phyloP scores from a whole-genome alignment of 2,329 filamentous ascomycete genomes.

The Karstenula rhodostoma region DNA sequence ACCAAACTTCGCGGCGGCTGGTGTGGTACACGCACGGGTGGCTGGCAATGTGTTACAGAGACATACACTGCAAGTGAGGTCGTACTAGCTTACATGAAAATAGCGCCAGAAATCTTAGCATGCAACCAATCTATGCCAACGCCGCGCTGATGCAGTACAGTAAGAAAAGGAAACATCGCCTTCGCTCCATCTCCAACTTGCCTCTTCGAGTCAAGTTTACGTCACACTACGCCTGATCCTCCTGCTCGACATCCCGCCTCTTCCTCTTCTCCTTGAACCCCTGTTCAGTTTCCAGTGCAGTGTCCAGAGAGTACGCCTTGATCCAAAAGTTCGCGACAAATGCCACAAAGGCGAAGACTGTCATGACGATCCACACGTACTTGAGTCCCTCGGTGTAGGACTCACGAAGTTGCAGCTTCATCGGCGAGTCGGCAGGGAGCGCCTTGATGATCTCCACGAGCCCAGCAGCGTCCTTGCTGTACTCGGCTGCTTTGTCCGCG shows the following conservation, averaged over 20 bases:
- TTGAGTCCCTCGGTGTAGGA: conserved; percentile 64
- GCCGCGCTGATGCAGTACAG: conserved; percentile 20
- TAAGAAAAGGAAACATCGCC: conserved; percentile 2
- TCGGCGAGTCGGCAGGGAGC: conserved; percentile 56
- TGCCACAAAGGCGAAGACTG: conserved; percentile 60
- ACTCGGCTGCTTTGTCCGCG: conserved; percentile 57
- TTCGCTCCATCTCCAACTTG: not conserved
- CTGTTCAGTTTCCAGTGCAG: conserved; percentile 58
- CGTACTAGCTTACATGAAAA: not conserved
- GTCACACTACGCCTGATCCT: conserved; percentile 17
- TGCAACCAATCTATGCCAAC: conserved; percentile 19
- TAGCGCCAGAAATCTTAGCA: not conserved
- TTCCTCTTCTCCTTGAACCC: conserved; percentile 54
- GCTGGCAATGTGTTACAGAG: conserved; percentile 1
- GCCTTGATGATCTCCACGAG: conserved; percentile 66
- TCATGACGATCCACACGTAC: conserved; percentile 65
- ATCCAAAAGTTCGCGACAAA: conserved; percentile 63
- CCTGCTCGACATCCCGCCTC: conserved; percentile 33
- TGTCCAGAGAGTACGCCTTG: conserved; percentile 56
- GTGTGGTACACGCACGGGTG: conserved; percentile 13
- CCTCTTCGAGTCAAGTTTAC: conserved; percentile 2
- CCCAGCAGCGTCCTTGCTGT: conserved; percentile 65
- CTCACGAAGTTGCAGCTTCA: conserved; percentile 53
- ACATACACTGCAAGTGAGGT: not conserved
- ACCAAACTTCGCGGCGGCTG: conserved; percentile 5